Base-by-base conservation (phyloP, 768 basidiomycete species). In the Coprinopsis marcescibilis region DNA sequence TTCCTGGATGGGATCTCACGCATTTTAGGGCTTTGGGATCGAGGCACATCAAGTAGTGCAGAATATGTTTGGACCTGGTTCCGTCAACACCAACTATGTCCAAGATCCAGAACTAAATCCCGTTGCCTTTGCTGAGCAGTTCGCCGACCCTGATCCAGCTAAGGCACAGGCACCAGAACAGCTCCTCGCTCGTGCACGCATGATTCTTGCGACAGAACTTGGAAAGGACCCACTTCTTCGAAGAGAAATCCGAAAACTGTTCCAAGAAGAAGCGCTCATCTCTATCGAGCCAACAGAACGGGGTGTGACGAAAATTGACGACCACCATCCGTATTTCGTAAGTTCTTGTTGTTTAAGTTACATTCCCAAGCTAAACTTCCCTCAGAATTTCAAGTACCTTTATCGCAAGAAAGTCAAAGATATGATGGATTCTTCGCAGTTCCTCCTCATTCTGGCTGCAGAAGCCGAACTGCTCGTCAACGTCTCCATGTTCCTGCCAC, bases 311-410 rank as follows among this genome's bases (percentile, higher is more conserved):
- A 89, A 89, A 60, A 87, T 89, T 32, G 80, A 83, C 49, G 83
- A 88, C 52, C 75, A 79, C 46, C 80, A 86, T 63, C 75, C 74
- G 3, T 85, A 82, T 60, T 87, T 73, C 52, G 86, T 87, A 60
- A 47, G 85, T 71, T 23, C 35, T 15, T 46, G 17, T 14, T 14
- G 40, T 11, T 23, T 39, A 43, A 11, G 1, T 38, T 33, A 23
- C 33, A 20, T 30, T 32, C 35, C 36, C 51, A 20, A 40, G n/a
- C 49, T 52, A 11, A 46, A 4, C 26, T 48, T 21, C 51, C 13
- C 39, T 44, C 56, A 99, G 95, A 83, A 80, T 56, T 98, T 98
- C 78, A 98, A 98, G 72, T 98, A 97, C 66, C 75, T 97, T 23
- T 69, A 75, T 21, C 75, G 85, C 50, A 98, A 96, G 58, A 81